Evolutionary conservation across 83 land plant species (phyloP), one percentile per base, ranked within the genome.

Genomic region (Picea abies): DNA sequence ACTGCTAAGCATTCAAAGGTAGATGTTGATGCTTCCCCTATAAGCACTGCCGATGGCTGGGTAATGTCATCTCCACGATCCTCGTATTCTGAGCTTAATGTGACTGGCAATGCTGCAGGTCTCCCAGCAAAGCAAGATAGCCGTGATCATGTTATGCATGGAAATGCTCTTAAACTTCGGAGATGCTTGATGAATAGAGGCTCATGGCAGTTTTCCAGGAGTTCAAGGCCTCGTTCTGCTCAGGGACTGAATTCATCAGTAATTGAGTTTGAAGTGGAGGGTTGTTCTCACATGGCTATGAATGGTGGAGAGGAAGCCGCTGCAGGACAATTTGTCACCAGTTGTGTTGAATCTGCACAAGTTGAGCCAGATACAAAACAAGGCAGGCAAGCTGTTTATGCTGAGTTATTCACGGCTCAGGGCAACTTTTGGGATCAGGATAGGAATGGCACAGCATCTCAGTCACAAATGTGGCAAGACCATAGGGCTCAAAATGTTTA

Each of bases 381-480:
- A 52, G 32, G 56, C 71, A 81, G 81, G 82, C 65, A 32, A 69
- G 80, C 71, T 83, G 56, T 77, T 29, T 86, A 8, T 80, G 37
- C 60, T 76, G 83, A 78, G 63, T 86, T 10, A 84, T 76, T 60
- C 76, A 86, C 89, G 22, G 88, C 84, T 44, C 80, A 89, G 25
- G 78, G 92, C 29, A 85, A 84, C 62, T 52, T 79, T 4, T 85
- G 87, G 86, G 60, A 84, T 44, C 85, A 80, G 9, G 78, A 77
- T 73, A 86, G 63, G 41, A 65, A 23, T 76, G 82, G 58, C 39
- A 72, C 86, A 26, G 37, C 61, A 69, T 75, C 76, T 66, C 80
- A 80, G 2, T 82, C 91, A 64, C 58, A 83, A 76, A 82, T 80
- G 20, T 87, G 87, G 87, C 72, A 89, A 19, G 90, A 87, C 82